These are phyloP conservation scores for Mycosphaerella sp. DNA, from an alignment of 2,329 filamentous ascomycete genomes.

Conservation along the genomic window DNA sequence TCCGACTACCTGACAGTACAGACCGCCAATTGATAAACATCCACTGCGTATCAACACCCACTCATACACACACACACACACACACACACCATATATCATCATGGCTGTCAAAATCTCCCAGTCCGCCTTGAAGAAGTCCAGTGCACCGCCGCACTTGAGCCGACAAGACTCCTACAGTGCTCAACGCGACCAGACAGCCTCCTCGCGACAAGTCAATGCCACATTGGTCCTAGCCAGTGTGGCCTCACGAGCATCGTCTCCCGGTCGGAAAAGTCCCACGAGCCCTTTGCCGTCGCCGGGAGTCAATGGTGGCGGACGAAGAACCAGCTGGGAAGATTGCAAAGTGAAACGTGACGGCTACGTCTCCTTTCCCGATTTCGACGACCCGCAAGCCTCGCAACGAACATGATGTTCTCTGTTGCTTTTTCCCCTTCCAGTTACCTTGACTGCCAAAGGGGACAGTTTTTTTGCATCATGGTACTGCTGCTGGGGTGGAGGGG, in stretches of 20 bases:
- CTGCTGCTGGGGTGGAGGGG: no score
- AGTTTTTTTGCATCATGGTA: background rate
- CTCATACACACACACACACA: background rate
- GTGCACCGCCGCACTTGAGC: slow-evolving; percentile 27
- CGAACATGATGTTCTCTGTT: background rate
- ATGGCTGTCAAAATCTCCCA: slow-evolving; percentile 24
- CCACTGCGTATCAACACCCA: background rate
- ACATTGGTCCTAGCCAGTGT: slow-evolving; percentile 23
- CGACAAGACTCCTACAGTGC: slow-evolving; percentile 28
- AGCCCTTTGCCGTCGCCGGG: slow-evolving; percentile 20
- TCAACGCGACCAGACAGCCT: slow-evolving; percentile 15
- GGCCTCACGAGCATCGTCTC: slow-evolving; percentile 22
- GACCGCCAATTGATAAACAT: background rate
- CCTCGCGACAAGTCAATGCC: slow-evolving; percentile 15
- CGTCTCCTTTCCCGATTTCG: slow-evolving; percentile 32
- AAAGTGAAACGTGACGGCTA: slow-evolving; percentile 30
- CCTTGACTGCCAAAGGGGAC: background rate
- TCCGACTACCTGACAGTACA: no score
- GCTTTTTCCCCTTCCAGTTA: no score
- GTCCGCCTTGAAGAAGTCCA: slow-evolving; percentile 25
- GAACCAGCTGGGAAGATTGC: slow-evolving; percentile 31
- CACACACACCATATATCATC: background rate
- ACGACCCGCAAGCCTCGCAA: slow-evolving; percentile 18
- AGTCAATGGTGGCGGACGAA: slow-evolving; percentile 13
- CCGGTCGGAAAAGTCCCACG: slow-evolving; percentile 17